Conservation (phyloP, 345 rosid species). For the Geranium rotundifolium region DNA sequence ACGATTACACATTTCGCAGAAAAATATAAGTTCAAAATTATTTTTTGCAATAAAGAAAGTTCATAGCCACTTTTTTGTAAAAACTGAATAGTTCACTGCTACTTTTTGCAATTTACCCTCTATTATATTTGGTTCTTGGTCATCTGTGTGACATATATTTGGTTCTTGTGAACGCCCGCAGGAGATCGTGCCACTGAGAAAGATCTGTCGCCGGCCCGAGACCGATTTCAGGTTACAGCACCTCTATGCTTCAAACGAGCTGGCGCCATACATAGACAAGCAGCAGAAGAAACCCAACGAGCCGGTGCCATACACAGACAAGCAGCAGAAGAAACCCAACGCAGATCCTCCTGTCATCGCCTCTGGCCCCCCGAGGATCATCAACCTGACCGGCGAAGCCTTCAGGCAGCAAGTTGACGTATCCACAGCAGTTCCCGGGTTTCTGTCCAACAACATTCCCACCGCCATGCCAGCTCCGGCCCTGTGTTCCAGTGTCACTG, state of each 20-base stretch:
- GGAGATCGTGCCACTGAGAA: constrained; percentile 96
- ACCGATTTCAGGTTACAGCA: constrained; percentile 98
- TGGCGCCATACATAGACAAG: constrained; percentile 22
- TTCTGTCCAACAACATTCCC: not conserved
- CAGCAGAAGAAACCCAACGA: constrained; percentile 31
- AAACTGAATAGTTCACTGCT: too few relatives aligned
- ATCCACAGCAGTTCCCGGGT: too few relatives aligned
- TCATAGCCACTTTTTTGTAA: too few relatives aligned
- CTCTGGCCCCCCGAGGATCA: constrained; percentile 5
- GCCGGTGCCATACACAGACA: not conserved
- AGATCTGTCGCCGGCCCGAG: constrained; percentile 93
- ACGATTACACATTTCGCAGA: too few relatives aligned
- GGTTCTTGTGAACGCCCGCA: constrained; percentile 18
- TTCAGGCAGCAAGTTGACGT: not conserved
- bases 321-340: too few relatives aligned
- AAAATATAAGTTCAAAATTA: too few relatives aligned
- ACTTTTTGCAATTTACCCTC: too few relatives aligned
- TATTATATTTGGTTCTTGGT: not conserved
- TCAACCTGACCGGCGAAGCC: not conserved
- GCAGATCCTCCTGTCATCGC: too few relatives aligned
- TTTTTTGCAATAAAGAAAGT: too few relatives aligned
- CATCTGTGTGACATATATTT: not conserved
- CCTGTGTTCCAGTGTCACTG: constrained; percentile 11
- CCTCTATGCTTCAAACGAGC: constrained; percentile 58
- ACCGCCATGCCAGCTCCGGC: not conserved